Conservation (phyloP, 2,329 filamentous ascomycete species). For the Paecilomyces dactylethromorphus region DNA sequence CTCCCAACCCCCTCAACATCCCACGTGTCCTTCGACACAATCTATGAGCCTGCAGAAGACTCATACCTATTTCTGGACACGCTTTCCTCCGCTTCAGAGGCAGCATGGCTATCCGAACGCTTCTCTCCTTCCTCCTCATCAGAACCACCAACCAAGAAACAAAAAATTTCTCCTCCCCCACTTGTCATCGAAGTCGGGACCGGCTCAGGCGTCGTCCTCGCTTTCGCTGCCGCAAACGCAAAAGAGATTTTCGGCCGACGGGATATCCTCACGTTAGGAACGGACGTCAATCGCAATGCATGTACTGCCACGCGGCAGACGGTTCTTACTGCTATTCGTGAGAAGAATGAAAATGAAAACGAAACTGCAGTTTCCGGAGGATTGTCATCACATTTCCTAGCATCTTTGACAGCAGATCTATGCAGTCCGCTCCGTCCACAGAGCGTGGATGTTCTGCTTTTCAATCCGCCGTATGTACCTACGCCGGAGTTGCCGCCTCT, state of each 20-base stretch:
- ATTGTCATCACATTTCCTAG: conserved; percentile 48
- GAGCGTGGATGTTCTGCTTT: conserved; percentile 75
- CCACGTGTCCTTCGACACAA: conserved; percentile 78
- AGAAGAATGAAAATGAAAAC: conserved; percentile 14
- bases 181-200: conserved; percentile 81
- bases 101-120: conserved; percentile 57
- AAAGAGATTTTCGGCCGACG: conserved; percentile 63
- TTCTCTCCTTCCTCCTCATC: conserved; percentile 43
- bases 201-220: conserved; percentile 89
- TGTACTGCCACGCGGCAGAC: conserved; percentile 70
- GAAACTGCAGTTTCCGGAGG: background rate
- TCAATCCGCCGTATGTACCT: conserved; percentile 96
- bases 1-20: conserved; percentile 89
- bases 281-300: conserved; percentile 81
- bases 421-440: conserved; percentile 52
- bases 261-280: conserved; percentile 64
- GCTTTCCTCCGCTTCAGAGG: conserved; percentile 65
- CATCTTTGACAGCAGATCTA: conserved; percentile 65
- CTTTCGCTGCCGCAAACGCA: conserved; percentile 75
- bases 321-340: conserved; percentile 45
- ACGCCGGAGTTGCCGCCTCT: conserved; percentile 64
- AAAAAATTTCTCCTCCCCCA: conserved; percentile 40
- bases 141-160: conserved; percentile 6
- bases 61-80: conserved; percentile 92
- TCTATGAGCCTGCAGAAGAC: conserved; percentile 95